Base-by-base conservation (phyloP, 2,329 filamentous ascomycete genomes). In the Zalaria sp. region DNA sequence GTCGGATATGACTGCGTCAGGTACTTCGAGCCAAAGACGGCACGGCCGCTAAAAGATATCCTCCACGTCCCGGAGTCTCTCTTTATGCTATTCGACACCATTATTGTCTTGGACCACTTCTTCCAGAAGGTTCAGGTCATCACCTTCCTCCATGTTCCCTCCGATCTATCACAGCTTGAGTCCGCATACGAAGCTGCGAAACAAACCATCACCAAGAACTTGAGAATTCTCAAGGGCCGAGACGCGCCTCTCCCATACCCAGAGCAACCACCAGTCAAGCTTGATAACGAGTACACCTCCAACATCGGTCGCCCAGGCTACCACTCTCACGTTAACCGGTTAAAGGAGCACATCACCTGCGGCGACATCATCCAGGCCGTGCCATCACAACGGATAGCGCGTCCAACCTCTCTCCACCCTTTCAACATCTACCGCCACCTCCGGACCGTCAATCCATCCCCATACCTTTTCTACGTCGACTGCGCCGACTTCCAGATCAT, bases 331-430 rank as follows among this genome's bases (percentile, higher is more conserved):
- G 91, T 98, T 42, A 80, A 75, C 25, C 70, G 66, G 37, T 71
- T 98, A 46, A 96, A 96, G 69, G 72, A 86, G 63, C 89, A 96
- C 68, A 96, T 98, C 53, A 73, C 77, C 53, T 73, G 76, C 47
- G 91, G 91, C 51, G 87, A 96, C 67, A 96, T 98, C 58, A 96
- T 98, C 64, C 91, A 98, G 62, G 86, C 87, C 1, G 91, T 98
- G 10, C 91, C 91, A 2, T 95, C 87, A 35, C 91, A 98, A 65
- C 79, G 91, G 40, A 84, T 96, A 57, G 81, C 88, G 5, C 77
- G 89, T 27, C 88, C 88, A 9, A 98, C 91, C 3, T 79, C 77
- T 43, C 70, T 98, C 35, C 91, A 98, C 61, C 89, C 91, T 0
- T 98, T 96, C 72, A 98, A 96, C 68, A 84, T 98, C 54, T 98